phyloP scores from a whole-genome alignment of 768 basidiomycete genomes.

The Mycena indigotica region DNA sequence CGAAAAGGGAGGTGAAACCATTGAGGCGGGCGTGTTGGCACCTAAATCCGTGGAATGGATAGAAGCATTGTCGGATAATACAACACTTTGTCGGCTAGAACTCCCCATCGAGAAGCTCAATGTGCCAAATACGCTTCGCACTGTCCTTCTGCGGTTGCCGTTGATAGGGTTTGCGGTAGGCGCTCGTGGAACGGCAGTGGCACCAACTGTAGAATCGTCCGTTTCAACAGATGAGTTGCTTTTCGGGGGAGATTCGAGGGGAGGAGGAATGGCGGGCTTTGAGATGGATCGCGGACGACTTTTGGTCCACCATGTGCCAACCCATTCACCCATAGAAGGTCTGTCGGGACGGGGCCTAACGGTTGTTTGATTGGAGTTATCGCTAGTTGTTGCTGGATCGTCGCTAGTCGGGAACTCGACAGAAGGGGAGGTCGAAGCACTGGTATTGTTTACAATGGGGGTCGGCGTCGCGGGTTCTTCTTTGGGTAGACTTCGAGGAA shows the following conservation, averaged over 20 bases:
- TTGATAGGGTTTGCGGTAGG: slow-evolving; percentile 6
- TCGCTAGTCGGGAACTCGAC: neutral
- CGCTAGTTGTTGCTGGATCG: slow-evolving; percentile 1
- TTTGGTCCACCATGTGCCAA: slow-evolving; percentile 74
- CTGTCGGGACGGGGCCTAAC: slow-evolving; percentile 50
- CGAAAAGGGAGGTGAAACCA: slow-evolving; percentile 44
- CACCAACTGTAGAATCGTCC: slow-evolving; percentile 1
- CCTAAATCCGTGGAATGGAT: slow-evolving; percentile 33
- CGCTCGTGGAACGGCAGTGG: too few relatives aligned
- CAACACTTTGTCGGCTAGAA: slow-evolving; percentile 11
- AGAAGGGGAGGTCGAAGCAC: slow-evolving; percentile 8
- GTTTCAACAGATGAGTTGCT: neutral
- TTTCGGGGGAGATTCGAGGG: slow-evolving; percentile 7
- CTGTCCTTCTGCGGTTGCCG: slow-evolving; percentile 42
- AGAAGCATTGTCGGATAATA: slow-evolving; percentile 37
- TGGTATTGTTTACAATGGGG: slow-evolving; percentile 2
- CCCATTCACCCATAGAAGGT: slow-evolving; percentile 69
- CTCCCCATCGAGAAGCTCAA: slow-evolving; percentile 71
- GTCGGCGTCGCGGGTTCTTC: slow-evolving; percentile 35
- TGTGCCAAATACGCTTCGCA: slow-evolving; percentile 71
- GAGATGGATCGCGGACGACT: slow-evolving; percentile 36
- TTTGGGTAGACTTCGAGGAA: slow-evolving; percentile 39
- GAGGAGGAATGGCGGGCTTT: slow-evolving; percentile 21
- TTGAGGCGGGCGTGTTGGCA: slow-evolving; percentile 28
- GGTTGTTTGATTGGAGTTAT: slow-evolving; percentile 24